Evolutionary conservation across 2,329 filamentous ascomycete species (phyloP).

Genomic region (Chaetomium olivaceum): DNA sequence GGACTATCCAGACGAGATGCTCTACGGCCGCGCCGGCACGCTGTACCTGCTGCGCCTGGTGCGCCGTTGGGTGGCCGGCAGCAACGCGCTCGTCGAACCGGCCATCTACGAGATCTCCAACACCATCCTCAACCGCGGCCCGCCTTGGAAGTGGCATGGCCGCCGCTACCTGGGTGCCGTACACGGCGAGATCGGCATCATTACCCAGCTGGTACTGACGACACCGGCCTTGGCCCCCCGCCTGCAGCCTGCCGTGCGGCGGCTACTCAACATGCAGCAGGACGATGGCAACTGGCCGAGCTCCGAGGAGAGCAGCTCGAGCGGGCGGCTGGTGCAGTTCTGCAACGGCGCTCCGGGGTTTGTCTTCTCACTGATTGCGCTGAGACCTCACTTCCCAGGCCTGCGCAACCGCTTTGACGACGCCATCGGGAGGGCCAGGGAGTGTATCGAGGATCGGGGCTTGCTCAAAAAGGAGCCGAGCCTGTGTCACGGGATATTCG

Average conservation of each 20-base stretch:
- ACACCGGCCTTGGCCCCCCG: slow-evolving; percentile 55
- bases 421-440: slow-evolving; percentile 49
- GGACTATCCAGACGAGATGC: slow-evolving; percentile 56
- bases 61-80: slow-evolving; percentile 54
- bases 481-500: slow-evolving; percentile 60
- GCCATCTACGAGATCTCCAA: slow-evolving; percentile 59
- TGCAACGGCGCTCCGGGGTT: slow-evolving; percentile 63
- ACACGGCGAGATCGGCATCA: slow-evolving; percentile 68
- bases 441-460: slow-evolving; percentile 54
- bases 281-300: slow-evolving; percentile 36
- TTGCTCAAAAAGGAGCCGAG: slow-evolving; percentile 62
- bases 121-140: slow-evolving; percentile 56
- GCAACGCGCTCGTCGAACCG: slow-evolving; percentile 50
- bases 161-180: slow-evolving; percentile 65
- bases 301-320: slow-evolving; percentile 21
- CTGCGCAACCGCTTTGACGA: slow-evolving; percentile 51
- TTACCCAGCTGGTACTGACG: slow-evolving; percentile 67
- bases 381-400: slow-evolving; percentile 52
- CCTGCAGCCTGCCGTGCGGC: slow-evolving; percentile 54
- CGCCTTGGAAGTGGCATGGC: slow-evolving; percentile 63
- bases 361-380: slow-evolving; percentile 53
- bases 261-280: slow-evolving; percentile 59
- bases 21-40: slow-evolving; percentile 67
- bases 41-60: slow-evolving; percentile 68
- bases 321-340: slow-evolving; percentile 53